Conservation (phyloP, 257 asterid species). For the Nicotiana obtusifolia region DNA sequence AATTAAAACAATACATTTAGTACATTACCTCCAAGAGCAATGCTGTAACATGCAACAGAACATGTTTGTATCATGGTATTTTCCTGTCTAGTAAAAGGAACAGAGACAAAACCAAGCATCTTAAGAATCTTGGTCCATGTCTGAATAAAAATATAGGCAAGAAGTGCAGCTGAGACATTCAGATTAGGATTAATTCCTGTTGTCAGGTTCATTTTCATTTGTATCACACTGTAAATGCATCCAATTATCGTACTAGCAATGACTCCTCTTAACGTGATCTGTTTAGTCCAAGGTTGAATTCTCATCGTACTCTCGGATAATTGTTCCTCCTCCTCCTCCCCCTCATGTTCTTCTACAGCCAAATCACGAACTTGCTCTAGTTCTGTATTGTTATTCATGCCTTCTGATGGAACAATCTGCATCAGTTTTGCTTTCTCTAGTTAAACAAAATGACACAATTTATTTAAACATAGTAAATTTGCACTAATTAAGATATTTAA, state of each 20-base stretch:
- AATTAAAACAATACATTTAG: neutral
- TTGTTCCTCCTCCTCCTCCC: constrained; percentile 10
- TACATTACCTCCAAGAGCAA: constrained; percentile 63
- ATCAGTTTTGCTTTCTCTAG: neutral
- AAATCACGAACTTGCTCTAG: constrained; percentile 10
- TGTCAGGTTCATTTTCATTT: constrained; percentile 71
- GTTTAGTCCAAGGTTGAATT: constrained; percentile 57
- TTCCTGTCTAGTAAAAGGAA: constrained; percentile 81
- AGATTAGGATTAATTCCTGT: constrained; percentile 80
- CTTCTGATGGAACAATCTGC: constrained; percentile 12
- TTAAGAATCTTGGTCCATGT: constrained; percentile 50
- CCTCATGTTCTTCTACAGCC: neutral
- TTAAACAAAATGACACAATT: neutral
- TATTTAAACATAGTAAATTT: neutral
- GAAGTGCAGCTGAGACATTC: constrained; percentile 79
- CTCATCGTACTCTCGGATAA: constrained; percentile 20
- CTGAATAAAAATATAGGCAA: constrained; percentile 50
- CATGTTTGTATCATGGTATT: constrained; percentile 92
- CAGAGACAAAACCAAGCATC: constrained; percentile 41
- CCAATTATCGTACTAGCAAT: constrained; percentile 58
- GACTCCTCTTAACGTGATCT: constrained; percentile 56
- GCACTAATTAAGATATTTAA: neutral
- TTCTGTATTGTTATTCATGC: constrained; percentile 20
- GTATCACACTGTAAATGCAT: constrained; percentile 55
- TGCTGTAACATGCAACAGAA: constrained; percentile 82